These are phyloP conservation scores for Penicillium sp. DNA, from an alignment of 2,329 filamentous ascomycete genomes.

Conservation along the genomic window DNA sequence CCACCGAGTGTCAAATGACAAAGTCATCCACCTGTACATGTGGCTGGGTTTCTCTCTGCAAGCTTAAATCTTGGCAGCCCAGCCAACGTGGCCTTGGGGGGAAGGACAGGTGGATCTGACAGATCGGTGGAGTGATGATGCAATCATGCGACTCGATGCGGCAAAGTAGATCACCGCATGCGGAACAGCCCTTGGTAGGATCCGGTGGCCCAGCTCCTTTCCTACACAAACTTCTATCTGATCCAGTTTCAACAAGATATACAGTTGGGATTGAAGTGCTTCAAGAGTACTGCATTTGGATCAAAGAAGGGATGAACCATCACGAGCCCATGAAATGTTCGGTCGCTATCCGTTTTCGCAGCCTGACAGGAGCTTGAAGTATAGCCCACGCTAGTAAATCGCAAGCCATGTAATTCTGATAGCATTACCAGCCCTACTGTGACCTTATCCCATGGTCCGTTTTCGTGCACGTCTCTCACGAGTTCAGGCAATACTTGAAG, in stretches of 20 bases:
- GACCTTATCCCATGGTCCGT: constrained; percentile 29
- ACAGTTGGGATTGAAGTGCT: not conserved
- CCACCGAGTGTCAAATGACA: constrained; percentile 17
- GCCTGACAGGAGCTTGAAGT: not conserved
- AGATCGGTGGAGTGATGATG: constrained; percentile 14
- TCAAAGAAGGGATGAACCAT: constrained; percentile 14
- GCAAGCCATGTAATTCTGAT: constrained; percentile 28
- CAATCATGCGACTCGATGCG: constrained; percentile 20
- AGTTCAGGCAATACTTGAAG: constrained; percentile 20
- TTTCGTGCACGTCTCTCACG: constrained; percentile 21
- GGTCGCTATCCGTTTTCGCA: not conserved
- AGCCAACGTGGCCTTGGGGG: not conserved
- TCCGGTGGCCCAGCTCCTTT: constrained; percentile 7
- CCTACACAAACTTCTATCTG: not conserved
- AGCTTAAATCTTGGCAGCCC: not conserved
- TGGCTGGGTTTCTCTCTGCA: constrained; percentile 1
- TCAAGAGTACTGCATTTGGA: constrained; percentile 15
- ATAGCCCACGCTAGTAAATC: not conserved
- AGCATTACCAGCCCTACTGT: constrained; percentile 21
- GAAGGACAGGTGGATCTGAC: not conserved
- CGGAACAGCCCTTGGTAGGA: constrained; percentile 16
- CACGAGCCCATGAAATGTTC: not conserved
- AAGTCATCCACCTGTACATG: constrained; percentile 7
- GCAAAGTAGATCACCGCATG: constrained; percentile 22
- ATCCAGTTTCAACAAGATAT: too few relatives aligned